A percentile compares a stretch with the other conserved stretches of the same genome.
Conservation (phyloP, 1,284 basidiomycete genomes). For the Puccinia brachypodii region DNA sequence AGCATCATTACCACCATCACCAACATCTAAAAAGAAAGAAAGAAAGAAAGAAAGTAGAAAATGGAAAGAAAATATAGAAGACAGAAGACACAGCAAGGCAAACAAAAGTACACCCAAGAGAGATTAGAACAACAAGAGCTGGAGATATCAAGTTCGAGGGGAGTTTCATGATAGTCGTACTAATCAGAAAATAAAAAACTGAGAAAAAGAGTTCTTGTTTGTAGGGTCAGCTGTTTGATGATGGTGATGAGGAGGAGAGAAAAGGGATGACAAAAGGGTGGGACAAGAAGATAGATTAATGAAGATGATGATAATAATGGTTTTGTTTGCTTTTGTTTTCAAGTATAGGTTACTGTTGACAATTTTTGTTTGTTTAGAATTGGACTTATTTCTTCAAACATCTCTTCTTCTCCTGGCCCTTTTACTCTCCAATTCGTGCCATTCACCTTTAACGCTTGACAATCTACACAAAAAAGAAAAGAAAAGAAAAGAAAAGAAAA, state of each 20-base stretch:
- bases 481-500: background rate
- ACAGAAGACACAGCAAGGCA: background rate
- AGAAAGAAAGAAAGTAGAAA: background rate
- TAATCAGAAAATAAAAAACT: background rate
- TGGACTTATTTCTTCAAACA: background rate
- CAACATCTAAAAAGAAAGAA: background rate
- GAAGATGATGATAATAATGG: no score
- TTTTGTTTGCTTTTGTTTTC: no score
- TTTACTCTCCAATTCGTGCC: slow-evolving; percentile 56
- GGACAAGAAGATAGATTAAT: background rate
- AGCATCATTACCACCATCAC: background rate
- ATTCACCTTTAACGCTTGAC: slow-evolving; percentile 55
- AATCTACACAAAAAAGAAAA: slow-evolving; percentile 48
- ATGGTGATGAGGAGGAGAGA: background rate
- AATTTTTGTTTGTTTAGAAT: no score
- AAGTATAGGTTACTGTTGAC: no score
- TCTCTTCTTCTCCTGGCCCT: slow-evolving; percentile 35
- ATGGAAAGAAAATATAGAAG: background rate
- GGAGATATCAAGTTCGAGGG: background rate
- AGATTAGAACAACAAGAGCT: background rate
- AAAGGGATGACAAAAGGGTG: background rate
- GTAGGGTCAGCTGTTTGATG: background rate
- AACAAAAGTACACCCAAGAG: slow-evolving; percentile 1
- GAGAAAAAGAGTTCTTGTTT: slow-evolving; percentile 1
- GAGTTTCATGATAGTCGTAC: background rate